Conservation (phyloP, 306 rosid genomes). For the Spatholobus suberectus region DNA sequence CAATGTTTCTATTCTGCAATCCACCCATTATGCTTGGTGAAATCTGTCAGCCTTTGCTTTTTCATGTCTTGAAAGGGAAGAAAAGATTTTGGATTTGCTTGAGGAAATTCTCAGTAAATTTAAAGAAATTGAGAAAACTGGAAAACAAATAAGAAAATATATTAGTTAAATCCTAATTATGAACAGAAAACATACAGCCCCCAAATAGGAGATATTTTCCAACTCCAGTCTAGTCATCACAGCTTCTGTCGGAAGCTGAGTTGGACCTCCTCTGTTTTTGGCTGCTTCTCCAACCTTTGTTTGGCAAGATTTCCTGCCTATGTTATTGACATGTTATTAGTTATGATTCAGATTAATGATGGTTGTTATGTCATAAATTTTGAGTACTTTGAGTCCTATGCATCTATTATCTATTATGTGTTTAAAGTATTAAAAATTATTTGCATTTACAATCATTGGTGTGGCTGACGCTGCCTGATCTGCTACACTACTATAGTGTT, state of each 20-base stretch:
- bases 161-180: not conserved
- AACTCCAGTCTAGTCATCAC: not conserved
- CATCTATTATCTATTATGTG: not conserved
- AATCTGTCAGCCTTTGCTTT: not conserved
- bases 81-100: slow-evolving; percentile 8
- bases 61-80: not conserved
- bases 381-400: slow-evolving; percentile 2
- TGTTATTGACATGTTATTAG: not conserved
- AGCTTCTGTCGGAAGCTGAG: slow-evolving; percentile 12
- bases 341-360: not conserved
- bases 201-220: not conserved
- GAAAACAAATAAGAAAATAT: not conserved
- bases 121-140: slow-evolving; percentile 7
- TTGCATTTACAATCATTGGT: not conserved
- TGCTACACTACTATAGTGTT: not conserved
- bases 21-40: slow-evolving; percentile 22
- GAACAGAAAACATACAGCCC: not conserved
- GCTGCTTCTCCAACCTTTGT: not conserved
- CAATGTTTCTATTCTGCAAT: not conserved
- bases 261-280: slow-evolving; percentile 18
- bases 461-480: not conserved
- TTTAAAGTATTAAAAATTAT: not conserved
- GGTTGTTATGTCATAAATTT: not conserved
- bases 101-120: not conserved
- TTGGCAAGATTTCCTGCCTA: not conserved